Evolutionary conservation across 2,329 filamentous ascomycete genomes (phyloP).

Genomic region (Paramyrothecium roridum): DNA sequence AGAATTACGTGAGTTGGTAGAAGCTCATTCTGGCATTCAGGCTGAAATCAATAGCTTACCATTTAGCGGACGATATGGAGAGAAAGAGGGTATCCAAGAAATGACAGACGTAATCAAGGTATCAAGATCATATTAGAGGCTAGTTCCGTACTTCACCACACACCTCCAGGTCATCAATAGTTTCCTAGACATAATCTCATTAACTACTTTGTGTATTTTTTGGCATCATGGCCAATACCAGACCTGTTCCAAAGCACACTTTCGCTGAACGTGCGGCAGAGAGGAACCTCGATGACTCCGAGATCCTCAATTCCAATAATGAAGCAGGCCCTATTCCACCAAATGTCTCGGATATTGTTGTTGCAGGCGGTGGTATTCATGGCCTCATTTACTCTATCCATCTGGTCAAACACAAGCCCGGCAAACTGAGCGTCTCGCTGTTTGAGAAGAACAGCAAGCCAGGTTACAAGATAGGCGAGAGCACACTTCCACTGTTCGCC

Average conservation of each 20-base stretch:
- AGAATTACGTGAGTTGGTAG: too few relatives aligned
- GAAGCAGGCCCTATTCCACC: background rate
- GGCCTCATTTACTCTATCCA: constrained; percentile 2
- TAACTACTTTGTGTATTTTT: too few relatives aligned
- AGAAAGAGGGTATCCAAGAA: too few relatives aligned
- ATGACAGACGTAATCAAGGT: too few relatives aligned
- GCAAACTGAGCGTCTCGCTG: background rate
- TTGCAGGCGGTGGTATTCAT: constrained; percentile 2
- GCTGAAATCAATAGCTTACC: too few relatives aligned
- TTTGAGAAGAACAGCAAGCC: constrained; percentile 1
- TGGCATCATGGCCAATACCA: background rate
- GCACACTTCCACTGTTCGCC: constrained; percentile 3
- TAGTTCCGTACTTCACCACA: too few relatives aligned
- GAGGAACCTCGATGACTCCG: background rate
- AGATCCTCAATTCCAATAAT: constrained; percentile 5
- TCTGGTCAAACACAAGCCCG: background rate
- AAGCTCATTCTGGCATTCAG: too few relatives aligned
- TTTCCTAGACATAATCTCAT: too few relatives aligned
- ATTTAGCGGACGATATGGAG: too few relatives aligned
- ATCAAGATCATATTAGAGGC: too few relatives aligned
- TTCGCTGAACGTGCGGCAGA: constrained; percentile 2
- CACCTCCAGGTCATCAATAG: too few relatives aligned
- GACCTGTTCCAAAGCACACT: constrained; percentile 1
- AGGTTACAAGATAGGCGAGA: constrained; percentile 4
- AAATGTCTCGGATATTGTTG: constrained; percentile 2